Conservation (phyloP, 441 rosid species). For the Aleurites moluccanus region DNA sequence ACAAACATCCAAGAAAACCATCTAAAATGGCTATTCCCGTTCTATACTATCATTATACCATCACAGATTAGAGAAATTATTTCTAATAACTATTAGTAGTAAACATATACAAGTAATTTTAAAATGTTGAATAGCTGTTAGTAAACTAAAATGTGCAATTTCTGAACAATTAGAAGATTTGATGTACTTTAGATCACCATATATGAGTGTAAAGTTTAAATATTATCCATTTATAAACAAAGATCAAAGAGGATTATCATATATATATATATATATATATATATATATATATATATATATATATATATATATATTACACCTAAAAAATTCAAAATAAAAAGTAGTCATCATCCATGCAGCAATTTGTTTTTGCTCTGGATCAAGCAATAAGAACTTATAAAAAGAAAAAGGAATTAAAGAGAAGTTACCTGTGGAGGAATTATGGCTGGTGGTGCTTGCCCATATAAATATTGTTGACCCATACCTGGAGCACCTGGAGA, state of each 20-base stretch:
- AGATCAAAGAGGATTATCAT: background rate
- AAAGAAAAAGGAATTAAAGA: background rate
- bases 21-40: background rate
- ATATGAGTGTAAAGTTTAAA: background rate
- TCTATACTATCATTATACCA: background rate
- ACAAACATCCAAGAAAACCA: background rate
- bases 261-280: too few relatives aligned
- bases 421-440: constrained; percentile 59
- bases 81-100: background rate
- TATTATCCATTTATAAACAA: background rate
- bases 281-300: too few relatives aligned
- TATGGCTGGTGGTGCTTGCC: constrained; percentile 70
- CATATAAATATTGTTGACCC: constrained; percentile 76
- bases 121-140: background rate
- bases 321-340: background rate
- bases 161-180: background rate
- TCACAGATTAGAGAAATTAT: background rate
- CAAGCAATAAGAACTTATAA: background rate
- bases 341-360: background rate
- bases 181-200: background rate
- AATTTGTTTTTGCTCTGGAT: background rate
- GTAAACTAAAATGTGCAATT: background rate
- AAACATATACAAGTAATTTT: background rate
- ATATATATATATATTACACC: too few relatives aligned
- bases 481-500: constrained; percentile 71